These are phyloP conservation scores for Lactarius tabidus DNA, from an alignment of 768 basidiomycete genomes.

Conservation along the genomic window DNA sequence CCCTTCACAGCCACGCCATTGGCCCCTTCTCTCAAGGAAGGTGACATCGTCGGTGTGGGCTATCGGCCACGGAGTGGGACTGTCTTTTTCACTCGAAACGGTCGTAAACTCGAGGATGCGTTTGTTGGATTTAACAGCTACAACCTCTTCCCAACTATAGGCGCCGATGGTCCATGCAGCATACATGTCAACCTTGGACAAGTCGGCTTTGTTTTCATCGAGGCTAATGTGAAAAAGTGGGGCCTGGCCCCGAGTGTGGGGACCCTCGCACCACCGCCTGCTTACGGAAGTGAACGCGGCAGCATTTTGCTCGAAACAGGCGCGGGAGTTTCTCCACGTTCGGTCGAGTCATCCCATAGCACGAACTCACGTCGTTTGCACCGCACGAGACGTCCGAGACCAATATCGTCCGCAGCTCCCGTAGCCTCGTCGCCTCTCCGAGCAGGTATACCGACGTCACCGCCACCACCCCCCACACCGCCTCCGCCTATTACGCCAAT, in stretches of 20 bases:
- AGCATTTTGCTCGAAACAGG: conserved; percentile 94
- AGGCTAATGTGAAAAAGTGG: conserved; percentile 99
- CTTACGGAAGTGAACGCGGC: conserved; percentile 95
- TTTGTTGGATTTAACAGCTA: conserved; percentile 84
- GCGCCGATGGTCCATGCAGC: conserved; percentile 93
- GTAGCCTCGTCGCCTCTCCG: conserved; percentile 66
- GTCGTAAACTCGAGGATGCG: conserved; percentile 94
- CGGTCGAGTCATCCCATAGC: conserved; percentile 40
- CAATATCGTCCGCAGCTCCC: conserved; percentile 40
- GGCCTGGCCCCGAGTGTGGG: conserved; percentile 96
- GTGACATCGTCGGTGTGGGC: conserved; percentile 93
- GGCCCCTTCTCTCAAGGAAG: conserved; percentile 82
- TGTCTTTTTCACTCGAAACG: conserved; percentile 99
- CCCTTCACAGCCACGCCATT: conserved; percentile 86
- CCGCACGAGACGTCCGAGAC: conserved; percentile 54
- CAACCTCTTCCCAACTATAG: conserved; percentile 97
- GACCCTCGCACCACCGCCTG: conserved; percentile 94
- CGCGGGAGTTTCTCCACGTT: conserved; percentile 38
- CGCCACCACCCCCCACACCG: conserved; percentile 44
- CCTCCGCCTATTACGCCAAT: conserved; percentile 76
- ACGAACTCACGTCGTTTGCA: conserved; percentile 54
- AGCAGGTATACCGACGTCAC: conserved; percentile 41
- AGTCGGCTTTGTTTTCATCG: conserved; percentile 97
- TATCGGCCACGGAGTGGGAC: conserved; percentile 95
- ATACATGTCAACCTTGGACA: conserved; percentile 98